Evolutionary conservation across 345 rosid species (phyloP).

Genomic region (Rhodamnia argentea): DNA sequence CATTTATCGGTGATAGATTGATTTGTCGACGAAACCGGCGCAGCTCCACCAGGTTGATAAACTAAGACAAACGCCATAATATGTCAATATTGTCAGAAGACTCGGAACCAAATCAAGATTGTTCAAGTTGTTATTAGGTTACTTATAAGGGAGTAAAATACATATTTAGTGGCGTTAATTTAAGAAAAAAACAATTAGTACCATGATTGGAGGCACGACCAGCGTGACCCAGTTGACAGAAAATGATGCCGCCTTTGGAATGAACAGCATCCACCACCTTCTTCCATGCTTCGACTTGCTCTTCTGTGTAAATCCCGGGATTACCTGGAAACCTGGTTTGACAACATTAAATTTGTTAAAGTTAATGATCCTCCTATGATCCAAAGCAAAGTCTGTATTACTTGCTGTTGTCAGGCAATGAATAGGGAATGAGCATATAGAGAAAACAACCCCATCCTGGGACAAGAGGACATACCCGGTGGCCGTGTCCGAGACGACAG

Average conservation of each 20-base stretch:
- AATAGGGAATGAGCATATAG: not conserved
- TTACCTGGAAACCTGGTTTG: slow-evolving; percentile 54
- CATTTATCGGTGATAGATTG: slow-evolving; percentile 21
- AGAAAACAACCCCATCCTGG: not conserved
- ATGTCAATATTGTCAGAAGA: not conserved
- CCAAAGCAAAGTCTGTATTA: not conserved
- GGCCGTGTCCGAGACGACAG: slow-evolving; percentile 47
- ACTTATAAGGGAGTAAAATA: not conserved
- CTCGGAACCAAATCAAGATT: not conserved
- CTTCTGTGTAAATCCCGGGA: slow-evolving; percentile 73
- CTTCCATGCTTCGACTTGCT: slow-evolving; percentile 85
- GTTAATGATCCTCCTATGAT: not conserved
- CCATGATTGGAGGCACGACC: slow-evolving; percentile 81
- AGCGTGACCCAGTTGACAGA: slow-evolving; percentile 85
- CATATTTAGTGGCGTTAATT: too few species aligned
- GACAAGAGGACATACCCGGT: slow-evolving; percentile 17
- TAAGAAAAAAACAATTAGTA: not conserved
- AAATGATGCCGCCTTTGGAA: slow-evolving; percentile 58
- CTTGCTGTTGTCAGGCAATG: not conserved
- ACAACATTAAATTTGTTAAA: not conserved
- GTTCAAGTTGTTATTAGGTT: not conserved
- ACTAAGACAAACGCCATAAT: not conserved
- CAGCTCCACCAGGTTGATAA: slow-evolving; percentile 24
- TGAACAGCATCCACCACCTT: slow-evolving; percentile 66
- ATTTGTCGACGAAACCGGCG: slow-evolving; percentile 26